Evolutionary conservation across 345 rosid species (phyloP), one percentile per base, ranked within the genome.

Genomic region (Melastoma malabathricum): DNA sequence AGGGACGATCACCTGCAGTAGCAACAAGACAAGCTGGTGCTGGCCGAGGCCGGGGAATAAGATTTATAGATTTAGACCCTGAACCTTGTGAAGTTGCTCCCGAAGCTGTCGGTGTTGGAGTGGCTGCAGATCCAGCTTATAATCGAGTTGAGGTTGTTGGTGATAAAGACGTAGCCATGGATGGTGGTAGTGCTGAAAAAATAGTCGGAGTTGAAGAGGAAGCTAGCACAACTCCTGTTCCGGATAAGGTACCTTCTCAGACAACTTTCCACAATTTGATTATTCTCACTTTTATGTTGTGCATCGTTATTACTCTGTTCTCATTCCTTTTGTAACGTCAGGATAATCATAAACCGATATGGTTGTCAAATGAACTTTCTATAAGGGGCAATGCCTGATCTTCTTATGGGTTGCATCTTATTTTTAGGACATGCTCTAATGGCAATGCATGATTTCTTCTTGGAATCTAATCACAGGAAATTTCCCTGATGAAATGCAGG

Each of bases 41-140:
- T 14, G 95, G 95, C 56, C 83, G 95, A 71, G 95, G 93, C 47
- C 75, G 87, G 55, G 95, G 95, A 29, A 64, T 85, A 62, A 79
- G 95, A 76, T 74, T 85, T 78, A 79, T 77, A 47, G 77, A 85
- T 68, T 79, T 85, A 75, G 95, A 85, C 55, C 83, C 89, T 18
- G 93, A 85, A 62, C 95, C 86, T 72, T 80, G 84, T 55, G 78
- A 68, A 65, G 80, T 69, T 68, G 72, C 64, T 69, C 79, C 78
- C 66, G 78, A 70, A 68, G 80, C 66, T 71, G 78, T 67, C 64
- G 78, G 76, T 70, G 41, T 78, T 57, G 74, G 79, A 60, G 85
- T 73, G 47, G 73, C 83, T 54, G 73, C 83, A 51, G 88, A 82
- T 56, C 83, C 88, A 54, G 83, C 72, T 60, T 63, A 62, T 54